phyloP scores from a whole-genome alignment of 305 asterid genomes.

The Solanum hybrid region DNA sequence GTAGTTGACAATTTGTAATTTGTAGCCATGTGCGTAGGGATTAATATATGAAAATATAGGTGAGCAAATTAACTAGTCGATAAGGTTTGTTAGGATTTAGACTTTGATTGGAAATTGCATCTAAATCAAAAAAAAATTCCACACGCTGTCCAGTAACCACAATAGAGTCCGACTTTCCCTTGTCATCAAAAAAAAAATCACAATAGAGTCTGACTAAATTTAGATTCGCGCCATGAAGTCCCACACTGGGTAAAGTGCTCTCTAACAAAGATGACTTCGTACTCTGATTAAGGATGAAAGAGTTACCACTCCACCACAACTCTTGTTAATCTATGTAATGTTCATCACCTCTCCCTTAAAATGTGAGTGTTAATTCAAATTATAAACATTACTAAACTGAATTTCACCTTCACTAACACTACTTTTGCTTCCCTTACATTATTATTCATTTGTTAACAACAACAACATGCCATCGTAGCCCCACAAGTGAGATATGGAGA shows the following conservation, averaged over 20 bases:
- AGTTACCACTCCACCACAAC: not conserved
- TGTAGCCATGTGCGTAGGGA: not conserved
- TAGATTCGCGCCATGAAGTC: not conserved
- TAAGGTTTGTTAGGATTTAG: not conserved
- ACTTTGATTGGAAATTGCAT: not conserved
- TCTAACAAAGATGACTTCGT: not conserved
- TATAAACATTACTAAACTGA: not conserved
- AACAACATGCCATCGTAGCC: not conserved
- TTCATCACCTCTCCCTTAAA: not conserved
- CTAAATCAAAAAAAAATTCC: not conserved
- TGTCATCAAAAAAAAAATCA: too few relatives aligned
- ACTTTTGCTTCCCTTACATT: not conserved
- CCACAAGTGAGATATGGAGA: not conserved
- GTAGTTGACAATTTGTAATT: not conserved
- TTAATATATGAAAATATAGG: not conserved
- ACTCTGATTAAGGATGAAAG: too few relatives aligned
- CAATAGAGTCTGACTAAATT: not conserved
- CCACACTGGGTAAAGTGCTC: not conserved
- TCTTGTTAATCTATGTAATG: not conserved
- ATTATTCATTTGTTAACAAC: not conserved
- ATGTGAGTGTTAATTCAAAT: not conserved
- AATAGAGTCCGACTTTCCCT: too few relatives aligned
- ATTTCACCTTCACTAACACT: not conserved
- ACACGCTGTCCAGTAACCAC: too few relatives aligned
- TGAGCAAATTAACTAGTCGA: not conserved